Evolutionary conservation across 164 flowering plant genomes (phyloP).

Genomic region (Liriodendron chinense): DNA sequence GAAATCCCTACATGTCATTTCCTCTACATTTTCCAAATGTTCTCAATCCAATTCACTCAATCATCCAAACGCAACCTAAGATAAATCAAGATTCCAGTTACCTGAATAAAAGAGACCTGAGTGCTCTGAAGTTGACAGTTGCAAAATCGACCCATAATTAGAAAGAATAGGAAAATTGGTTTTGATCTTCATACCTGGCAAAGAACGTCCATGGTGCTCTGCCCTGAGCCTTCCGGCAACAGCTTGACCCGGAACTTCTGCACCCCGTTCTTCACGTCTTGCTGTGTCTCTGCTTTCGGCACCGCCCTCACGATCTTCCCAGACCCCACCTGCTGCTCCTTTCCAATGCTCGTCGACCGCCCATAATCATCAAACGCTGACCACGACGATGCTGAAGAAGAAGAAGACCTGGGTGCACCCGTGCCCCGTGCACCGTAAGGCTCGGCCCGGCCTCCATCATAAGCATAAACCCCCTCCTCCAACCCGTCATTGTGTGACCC

Average conservation of each 20-base stretch:
- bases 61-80: no score
- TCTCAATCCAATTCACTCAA: no score
- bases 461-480: constrained; percentile 80
- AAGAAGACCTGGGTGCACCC: constrained; percentile 42
- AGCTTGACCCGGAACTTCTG: constrained; percentile 92
- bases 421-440: constrained; percentile 92
- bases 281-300: constrained; percentile 73
- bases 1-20: no score
- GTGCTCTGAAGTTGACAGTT: no score
- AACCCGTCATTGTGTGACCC: constrained; percentile 6
- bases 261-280: constrained; percentile 76
- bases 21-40: no score
- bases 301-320: constrained; percentile 69
- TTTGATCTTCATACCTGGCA: constrained; percentile 60
- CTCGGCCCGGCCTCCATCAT: constrained; percentile 66
- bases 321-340: constrained; percentile 12
- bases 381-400: constrained; percentile 57
- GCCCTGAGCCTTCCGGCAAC: constrained; percentile 77
- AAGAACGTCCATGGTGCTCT: constrained; percentile 88
- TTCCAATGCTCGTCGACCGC: constrained; percentile 40
- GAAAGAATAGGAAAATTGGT: no score
- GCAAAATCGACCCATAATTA: no score
- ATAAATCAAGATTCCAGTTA: no score
- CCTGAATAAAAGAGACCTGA: no score
- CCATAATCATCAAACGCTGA: constrained; percentile 87